Base-by-base conservation (phyloP, 2,329 filamentous ascomycete species). In the Apiospora aurea region DNA sequence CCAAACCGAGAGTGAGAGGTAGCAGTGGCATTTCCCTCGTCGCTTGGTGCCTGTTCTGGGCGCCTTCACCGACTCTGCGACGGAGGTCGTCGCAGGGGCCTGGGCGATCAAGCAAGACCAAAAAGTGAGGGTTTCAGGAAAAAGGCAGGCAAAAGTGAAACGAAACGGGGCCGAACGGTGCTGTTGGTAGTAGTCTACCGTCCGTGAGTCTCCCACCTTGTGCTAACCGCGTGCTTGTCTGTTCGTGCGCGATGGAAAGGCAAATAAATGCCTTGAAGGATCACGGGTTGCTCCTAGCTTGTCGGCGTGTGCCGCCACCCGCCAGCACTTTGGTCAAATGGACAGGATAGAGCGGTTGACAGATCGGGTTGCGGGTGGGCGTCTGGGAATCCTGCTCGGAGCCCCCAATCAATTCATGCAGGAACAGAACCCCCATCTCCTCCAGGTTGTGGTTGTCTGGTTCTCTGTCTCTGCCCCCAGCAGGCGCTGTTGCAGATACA, bases 1-100 rank as follows among this genome's bases (percentile, higher is more conserved):
- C 41, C 24, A 64, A n/a, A 24, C 64, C 49, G 69, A 64, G 66
- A 18, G 41, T 26, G 41, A 14, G 18, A 43, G 41, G 38, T 24
- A 43, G 34, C 34, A 61, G 53, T 38, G 34, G 34, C 57, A 57
- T 26, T 14, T 61, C 18, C 24, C 26, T 41, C n/a, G n/a, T n/a
- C 34, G n/a, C 34, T 38, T 64, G 16, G 41, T 64, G 68, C 41
- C 41, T 29, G 43, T 53, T 57, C 14, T 38, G 49, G 61, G 57
- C 34, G 34, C 64, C 71, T 61, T 66, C 38, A 61, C 49, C 61
- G 68, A 49, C 68, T 70, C 47, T 72, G 71, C 68, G 53, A 72
- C 71, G 41, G 34, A 18, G 44, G 24, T 46, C 46, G 71, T 72
- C 71, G 69, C 71, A 72, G 69, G 71, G 71, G 69, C 24, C 67